Conservation (phyloP, 1,284 basidiomycete genomes). For the Pulchroboletus neoregius region DNA sequence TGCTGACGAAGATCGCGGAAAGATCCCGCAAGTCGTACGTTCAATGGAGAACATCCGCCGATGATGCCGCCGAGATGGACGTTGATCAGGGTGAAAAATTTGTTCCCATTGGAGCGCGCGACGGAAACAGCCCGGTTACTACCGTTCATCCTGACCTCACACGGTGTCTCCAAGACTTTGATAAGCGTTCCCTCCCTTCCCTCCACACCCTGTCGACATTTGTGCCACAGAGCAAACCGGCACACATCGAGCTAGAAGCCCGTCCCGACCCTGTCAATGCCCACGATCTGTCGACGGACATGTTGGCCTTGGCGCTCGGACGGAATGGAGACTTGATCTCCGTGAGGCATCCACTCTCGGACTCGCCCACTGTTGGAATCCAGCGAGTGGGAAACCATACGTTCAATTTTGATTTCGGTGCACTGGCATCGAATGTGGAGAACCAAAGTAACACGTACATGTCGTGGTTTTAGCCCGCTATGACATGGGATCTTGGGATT, state of each 20-base stretch:
- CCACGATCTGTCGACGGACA: slow-evolving; percentile 32
- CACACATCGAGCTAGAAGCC: slow-evolving; percentile 16
- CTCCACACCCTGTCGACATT: slow-evolving; percentile 27
- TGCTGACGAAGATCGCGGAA: slow-evolving; percentile 48
- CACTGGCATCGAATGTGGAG: slow-evolving; percentile 33
- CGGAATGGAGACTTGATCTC: slow-evolving; percentile 27
- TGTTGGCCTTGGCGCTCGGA: slow-evolving; percentile 31
- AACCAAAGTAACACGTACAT: slow-evolving; percentile 35
- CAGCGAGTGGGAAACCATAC: slow-evolving; percentile 35
- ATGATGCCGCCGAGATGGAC: slow-evolving; percentile 25
- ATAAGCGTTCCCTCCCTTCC: slow-evolving; percentile 18
- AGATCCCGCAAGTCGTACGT: slow-evolving; percentile 40
- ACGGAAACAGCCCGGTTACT: slow-evolving; percentile 17
- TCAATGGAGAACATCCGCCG: slow-evolving; percentile 33
- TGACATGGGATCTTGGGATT: slow-evolving; percentile 12
- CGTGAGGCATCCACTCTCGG: slow-evolving; percentile 18
- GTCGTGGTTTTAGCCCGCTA: slow-evolving; percentile 30
- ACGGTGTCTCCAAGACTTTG: slow-evolving; percentile 27
- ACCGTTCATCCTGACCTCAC: slow-evolving; percentile 23
- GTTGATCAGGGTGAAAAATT: slow-evolving; percentile 18
- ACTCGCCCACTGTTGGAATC: slow-evolving; percentile 21
- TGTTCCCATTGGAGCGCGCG: background rate
- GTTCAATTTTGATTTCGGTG: slow-evolving; percentile 35
- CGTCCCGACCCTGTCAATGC: slow-evolving; percentile 16
- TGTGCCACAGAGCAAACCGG: slow-evolving; percentile 16